Percentiles rank a stretch among this genome's conserved stretches.
These are phyloP conservation scores for Aspergillus phoenicis DNA, from an alignment of 2,329 filamentous ascomycete genomes.

Conservation along the genomic window DNA sequence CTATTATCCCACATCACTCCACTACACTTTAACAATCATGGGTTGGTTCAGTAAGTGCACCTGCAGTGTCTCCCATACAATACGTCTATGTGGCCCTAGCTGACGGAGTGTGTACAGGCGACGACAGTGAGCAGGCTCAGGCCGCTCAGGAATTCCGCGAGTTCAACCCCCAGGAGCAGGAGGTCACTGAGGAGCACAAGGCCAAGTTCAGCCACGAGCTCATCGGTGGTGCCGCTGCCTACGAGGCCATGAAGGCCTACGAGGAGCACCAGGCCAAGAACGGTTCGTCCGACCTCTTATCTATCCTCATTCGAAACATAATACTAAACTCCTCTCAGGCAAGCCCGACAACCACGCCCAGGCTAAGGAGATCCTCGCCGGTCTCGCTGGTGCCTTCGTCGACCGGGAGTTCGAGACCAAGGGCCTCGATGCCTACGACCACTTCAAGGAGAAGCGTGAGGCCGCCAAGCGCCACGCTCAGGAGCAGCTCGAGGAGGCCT, in stretches of 20 bases:
- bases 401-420: slow-evolving; percentile 73
- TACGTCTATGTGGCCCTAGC: neutral
- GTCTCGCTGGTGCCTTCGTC: slow-evolving; percentile 74
- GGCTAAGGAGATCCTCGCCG: slow-evolving; percentile 76
- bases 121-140: too few species aligned
- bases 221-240: slow-evolving; percentile 73
- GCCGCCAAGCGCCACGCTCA: too few species aligned
- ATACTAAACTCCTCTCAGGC: slow-evolving; percentile 47
- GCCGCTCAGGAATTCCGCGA: too few species aligned
- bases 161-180: too few species aligned
- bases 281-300: slow-evolving; percentile 49
- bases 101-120: too few species aligned
- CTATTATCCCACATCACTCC: too few species aligned
- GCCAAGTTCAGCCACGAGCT: slow-evolving; percentile 71
- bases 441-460: slow-evolving; percentile 49
- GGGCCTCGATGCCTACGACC: slow-evolving; percentile 59
- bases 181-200: slow-evolving; percentile 51
- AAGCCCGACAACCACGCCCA: slow-evolving; percentile 69
- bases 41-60: slow-evolving; percentile 24
- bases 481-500: too few species aligned
- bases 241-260: slow-evolving; percentile 77
- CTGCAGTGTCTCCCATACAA: too few species aligned
- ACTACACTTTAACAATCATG: slow-evolving; percentile 15
- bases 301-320: neutral
- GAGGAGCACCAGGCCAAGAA: slow-evolving; percentile 72